These are phyloP conservation scores for Vitis cinerea DNA, from an alignment of 164 flowering plant genomes.

Conservation along the genomic window DNA sequence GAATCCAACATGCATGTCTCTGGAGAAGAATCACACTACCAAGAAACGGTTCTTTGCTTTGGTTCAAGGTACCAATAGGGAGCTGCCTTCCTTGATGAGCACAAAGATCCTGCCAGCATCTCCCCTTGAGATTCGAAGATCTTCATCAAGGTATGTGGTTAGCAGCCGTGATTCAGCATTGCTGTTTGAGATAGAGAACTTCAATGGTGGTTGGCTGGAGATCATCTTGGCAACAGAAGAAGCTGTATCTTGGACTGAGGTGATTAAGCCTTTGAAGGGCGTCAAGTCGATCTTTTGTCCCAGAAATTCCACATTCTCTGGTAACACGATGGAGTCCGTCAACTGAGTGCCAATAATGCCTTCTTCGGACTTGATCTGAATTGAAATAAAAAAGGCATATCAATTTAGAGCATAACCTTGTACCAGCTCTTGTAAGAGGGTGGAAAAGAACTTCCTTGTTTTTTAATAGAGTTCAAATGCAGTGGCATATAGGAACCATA, in stretches of 20 bases:
- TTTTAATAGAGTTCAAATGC: not conserved
- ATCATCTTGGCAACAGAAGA: conserved; percentile 73
- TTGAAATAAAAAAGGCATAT: not conserved
- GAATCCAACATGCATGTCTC: not conserved
- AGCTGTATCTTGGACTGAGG: conserved; percentile 78
- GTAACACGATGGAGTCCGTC: conserved; percentile 75
- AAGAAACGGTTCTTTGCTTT: not conserved
- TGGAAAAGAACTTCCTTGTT: not conserved
- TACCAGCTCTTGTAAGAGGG: no score
- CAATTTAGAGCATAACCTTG: not conserved
- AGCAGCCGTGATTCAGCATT: conserved; percentile 82
- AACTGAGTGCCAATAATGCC: conserved; percentile 87
- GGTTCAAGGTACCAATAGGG: conserved; percentile 42
- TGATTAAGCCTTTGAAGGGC: conserved; percentile 68
- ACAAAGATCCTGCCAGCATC: conserved; percentile 89
- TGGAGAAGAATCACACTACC: not conserved
- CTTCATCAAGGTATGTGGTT: conserved; percentile 87
- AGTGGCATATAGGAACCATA: no score
- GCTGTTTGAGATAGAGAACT: conserved; percentile 55
- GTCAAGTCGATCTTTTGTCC: conserved; percentile 83
- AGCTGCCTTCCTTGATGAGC: conserved; percentile 80
- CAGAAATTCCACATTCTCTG: conserved; percentile 73
- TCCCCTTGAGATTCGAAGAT: conserved; percentile 82
- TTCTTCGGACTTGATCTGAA: conserved; percentile 86
- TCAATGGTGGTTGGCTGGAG: conserved; percentile 80